phyloP scores from a whole-genome alignment of 176 grass and related monocot genomes.

The Poa pratensis region DNA sequence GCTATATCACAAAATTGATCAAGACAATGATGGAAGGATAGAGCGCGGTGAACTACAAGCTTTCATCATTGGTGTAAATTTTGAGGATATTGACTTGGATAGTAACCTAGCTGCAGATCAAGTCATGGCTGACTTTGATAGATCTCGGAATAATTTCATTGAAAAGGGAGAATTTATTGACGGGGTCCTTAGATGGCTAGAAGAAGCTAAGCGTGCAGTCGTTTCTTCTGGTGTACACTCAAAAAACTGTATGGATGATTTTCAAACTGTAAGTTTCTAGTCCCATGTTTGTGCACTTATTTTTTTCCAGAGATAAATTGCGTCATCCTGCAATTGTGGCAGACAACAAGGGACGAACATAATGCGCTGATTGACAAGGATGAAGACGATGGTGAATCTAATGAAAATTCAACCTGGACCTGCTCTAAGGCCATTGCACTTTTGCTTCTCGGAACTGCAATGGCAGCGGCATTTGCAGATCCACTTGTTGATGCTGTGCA shows the following conservation, averaged over 20 bases:
- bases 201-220: slow-evolving; percentile 51
- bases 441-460: slow-evolving; percentile 73
- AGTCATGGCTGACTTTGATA: slow-evolving; percentile 74
- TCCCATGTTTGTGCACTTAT: neutral
- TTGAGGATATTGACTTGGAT: slow-evolving; percentile 70
- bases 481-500: slow-evolving; percentile 90
- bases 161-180: slow-evolving; percentile 63
- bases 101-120: slow-evolving; percentile 58
- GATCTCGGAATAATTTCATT: slow-evolving; percentile 50
- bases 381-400: slow-evolving; percentile 58
- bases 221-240: slow-evolving; percentile 43
- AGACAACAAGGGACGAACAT: slow-evolving; percentile 81
- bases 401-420: slow-evolving; percentile 61
- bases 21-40: slow-evolving; percentile 61
- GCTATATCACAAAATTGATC: slow-evolving; percentile 79
- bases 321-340: slow-evolving; percentile 35
- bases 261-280: slow-evolving; percentile 46
- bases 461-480: slow-evolving; percentile 84
- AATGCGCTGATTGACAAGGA: slow-evolving; percentile 48
- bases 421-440: slow-evolving; percentile 64
- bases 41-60: slow-evolving; percentile 67
- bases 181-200: slow-evolving; percentile 67
- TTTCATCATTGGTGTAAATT: slow-evolving; percentile 65
- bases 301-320: slow-evolving; percentile 8
- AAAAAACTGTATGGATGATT: slow-evolving; percentile 63